Evolutionary conservation across 1,284 basidiomycete genomes (phyloP).

Genomic region (Hypsizygus ulmarius): DNA sequence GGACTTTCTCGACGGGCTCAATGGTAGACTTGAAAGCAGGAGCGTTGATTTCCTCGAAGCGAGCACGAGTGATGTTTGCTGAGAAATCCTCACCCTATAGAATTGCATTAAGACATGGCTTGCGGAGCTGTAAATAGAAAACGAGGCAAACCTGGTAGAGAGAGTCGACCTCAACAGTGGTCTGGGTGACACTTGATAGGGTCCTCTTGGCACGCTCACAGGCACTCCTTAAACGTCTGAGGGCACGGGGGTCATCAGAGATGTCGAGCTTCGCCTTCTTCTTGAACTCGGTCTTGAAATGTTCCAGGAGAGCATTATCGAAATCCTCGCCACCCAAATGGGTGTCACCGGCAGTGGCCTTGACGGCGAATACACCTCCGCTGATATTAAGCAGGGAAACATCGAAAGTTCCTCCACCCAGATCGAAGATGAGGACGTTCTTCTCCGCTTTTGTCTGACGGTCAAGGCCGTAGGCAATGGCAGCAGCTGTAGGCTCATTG

Average conservation of each 20-base stretch:
- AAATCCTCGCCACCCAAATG: slow-evolving; percentile 98
- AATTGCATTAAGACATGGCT: slow-evolving; percentile 10
- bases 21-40: slow-evolving; percentile 93
- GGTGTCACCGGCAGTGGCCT: slow-evolving; percentile 98
- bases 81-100: slow-evolving; percentile 87
- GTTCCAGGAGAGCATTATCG: slow-evolving; percentile 95
- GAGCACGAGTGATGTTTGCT: slow-evolving; percentile 95
- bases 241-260: slow-evolving; percentile 92
- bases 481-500: slow-evolving; percentile 95
- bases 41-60: slow-evolving; percentile 99
- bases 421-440: slow-evolving; percentile 99
- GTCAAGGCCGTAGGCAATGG: slow-evolving; percentile 92
- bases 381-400: slow-evolving; percentile 96
- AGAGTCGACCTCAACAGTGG: slow-evolving; percentile 98
- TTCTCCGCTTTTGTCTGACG: slow-evolving; percentile 90
- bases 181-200: slow-evolving; percentile 96
- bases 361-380: slow-evolving; percentile 96
- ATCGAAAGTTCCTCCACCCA: slow-evolving; percentile 99
- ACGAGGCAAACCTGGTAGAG: slow-evolving; percentile 76
- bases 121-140: neutral
- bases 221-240: slow-evolving; percentile 92
- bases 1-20: slow-evolving; percentile 97
- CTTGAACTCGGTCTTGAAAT: slow-evolving; percentile 99
- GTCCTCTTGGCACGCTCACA: slow-evolving; percentile 99
- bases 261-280: slow-evolving; percentile 97